Percentiles rank a stretch among this genome's conserved stretches.
Evolutionary conservation across 2,329 filamentous ascomycete genomes (phyloP).

Genomic region (Ampelomyces quisqualis): DNA sequence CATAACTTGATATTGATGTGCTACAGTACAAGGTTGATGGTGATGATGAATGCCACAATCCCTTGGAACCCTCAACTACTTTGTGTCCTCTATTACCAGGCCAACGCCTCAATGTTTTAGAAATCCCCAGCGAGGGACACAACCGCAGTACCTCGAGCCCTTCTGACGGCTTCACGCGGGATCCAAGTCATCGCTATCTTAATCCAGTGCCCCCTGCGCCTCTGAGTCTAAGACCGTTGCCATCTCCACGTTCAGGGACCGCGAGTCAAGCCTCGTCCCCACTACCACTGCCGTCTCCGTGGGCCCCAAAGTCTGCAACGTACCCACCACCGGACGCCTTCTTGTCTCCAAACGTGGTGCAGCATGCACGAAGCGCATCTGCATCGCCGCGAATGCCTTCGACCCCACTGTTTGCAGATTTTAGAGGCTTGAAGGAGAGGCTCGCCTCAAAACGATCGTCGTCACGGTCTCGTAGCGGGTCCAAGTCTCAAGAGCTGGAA

Average conservation of each 20-base stretch:
- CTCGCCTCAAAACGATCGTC: slow-evolving; percentile 30
- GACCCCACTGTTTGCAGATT: slow-evolving; percentile 32
- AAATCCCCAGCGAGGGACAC: slow-evolving; percentile 69
- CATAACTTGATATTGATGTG: slow-evolving; percentile 13
- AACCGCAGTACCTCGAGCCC: slow-evolving; percentile 66
- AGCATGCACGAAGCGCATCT: slow-evolving; percentile 35
- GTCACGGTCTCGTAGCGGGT: slow-evolving; percentile 25
- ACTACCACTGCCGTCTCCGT: slow-evolving; percentile 21
- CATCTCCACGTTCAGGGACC: slow-evolving; percentile 21
- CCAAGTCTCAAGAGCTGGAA: slow-evolving; percentile 29
- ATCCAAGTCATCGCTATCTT: slow-evolving; percentile 73
- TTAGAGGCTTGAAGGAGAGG: slow-evolving; percentile 37
- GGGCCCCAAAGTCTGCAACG: slow-evolving; percentile 33
- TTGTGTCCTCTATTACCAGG: slow-evolving; percentile 84
- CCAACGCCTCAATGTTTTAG: slow-evolving; percentile 80
- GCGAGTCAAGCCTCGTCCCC: slow-evolving; percentile 19
- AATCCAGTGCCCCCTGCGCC: slow-evolving; percentile 59
- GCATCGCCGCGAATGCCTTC: slow-evolving; percentile 32
- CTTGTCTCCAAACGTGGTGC: slow-evolving; percentile 25
- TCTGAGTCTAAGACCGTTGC: no score
- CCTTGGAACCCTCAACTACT: slow-evolving; percentile 70
- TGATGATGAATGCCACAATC: slow-evolving; percentile 73
- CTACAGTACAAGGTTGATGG: slow-evolving; percentile 81
- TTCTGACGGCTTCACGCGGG: slow-evolving; percentile 71
- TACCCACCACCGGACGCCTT: slow-evolving; percentile 26